Percentiles rank a stretch among this genome's conserved stretches.
These are phyloP conservation scores for Metschnikowia lunata DNA, from an alignment of 805 yeast species.

Conservation along the genomic window DNA sequence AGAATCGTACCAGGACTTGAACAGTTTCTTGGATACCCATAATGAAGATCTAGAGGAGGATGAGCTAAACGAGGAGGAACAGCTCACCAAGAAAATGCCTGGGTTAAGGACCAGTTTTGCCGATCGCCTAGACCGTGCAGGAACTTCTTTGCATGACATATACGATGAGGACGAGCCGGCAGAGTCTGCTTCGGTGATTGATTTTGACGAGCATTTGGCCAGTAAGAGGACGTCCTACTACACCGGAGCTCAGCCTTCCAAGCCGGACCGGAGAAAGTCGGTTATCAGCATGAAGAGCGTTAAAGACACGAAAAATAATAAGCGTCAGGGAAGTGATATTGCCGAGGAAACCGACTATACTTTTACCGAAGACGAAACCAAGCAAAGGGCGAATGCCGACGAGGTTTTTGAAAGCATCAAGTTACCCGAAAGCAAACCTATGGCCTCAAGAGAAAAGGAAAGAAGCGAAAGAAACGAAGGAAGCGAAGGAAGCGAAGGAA, in stretches of 20 bases:
- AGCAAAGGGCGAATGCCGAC: constrained; percentile 1
- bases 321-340: neutral
- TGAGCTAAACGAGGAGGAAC: constrained; percentile 21
- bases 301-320: constrained; percentile 13
- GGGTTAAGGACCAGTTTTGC: constrained; percentile 40
- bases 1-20: constrained; percentile 58
- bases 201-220: constrained; percentile 37
- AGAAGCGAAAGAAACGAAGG: constrained; percentile 2
- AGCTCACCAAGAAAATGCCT: constrained; percentile 12
- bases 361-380: constrained; percentile 13
- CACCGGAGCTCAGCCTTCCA: constrained; percentile 26
- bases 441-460: neutral
- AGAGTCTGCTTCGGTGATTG: constrained; percentile 38
- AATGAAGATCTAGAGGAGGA: constrained; percentile 20
- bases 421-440: constrained; percentile 41
- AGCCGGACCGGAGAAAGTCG: constrained; percentile 22
- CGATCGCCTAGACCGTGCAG: constrained; percentile 38
- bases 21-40: constrained; percentile 30
- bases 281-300: constrained; percentile 7
- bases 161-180: constrained; percentile 30
- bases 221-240: constrained; percentile 38
- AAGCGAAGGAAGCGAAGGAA: constrained; percentile 4
- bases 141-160: constrained; percentile 19
- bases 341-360: constrained; percentile 22
- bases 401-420: constrained; percentile 44